Conservation (phyloP, 257 asterid species). For the Knoxia roxburghii region DNA sequence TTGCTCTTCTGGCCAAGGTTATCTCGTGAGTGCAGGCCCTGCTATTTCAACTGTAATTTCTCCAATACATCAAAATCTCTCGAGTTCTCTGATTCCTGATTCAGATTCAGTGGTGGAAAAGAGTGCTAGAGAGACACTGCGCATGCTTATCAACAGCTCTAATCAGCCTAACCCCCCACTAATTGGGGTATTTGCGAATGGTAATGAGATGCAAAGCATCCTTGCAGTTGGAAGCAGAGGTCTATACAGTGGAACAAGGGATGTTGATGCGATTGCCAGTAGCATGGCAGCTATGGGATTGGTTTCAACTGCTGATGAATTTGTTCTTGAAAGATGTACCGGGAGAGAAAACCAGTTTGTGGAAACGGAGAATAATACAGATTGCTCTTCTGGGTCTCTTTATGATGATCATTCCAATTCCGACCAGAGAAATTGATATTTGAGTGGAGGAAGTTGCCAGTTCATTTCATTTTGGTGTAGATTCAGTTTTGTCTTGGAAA, state of each 20-base stretch:
- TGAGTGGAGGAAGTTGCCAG: background rate
- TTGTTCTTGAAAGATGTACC: slow-evolving; percentile 2
- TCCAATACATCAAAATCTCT: slow-evolving; percentile 41
- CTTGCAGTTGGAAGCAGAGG: slow-evolving; percentile 67
- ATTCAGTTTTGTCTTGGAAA: slow-evolving; percentile 21
- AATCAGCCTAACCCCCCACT: slow-evolving; percentile 50
- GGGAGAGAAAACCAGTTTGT: background rate
- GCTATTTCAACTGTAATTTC: slow-evolving; percentile 54
- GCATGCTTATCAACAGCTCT: slow-evolving; percentile 73
- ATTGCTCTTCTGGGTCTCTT: background rate
- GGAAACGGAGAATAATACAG: slow-evolving; percentile 9
- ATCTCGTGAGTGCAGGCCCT: slow-evolving; percentile 78
- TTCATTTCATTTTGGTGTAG: slow-evolving; percentile 19
- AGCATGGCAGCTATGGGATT: slow-evolving; percentile 41
- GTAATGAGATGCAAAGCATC: slow-evolving; percentile 34
- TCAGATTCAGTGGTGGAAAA: slow-evolving; percentile 61
- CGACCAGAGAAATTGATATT: slow-evolving; percentile 9
- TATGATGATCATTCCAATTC: background rate
- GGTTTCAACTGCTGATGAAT: slow-evolving; percentile 35
- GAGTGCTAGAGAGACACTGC: slow-evolving; percentile 86
- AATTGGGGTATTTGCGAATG: slow-evolving; percentile 40
- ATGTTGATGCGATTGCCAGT: slow-evolving; percentile 32
- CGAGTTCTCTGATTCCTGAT: slow-evolving; percentile 49
- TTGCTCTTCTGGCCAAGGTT: slow-evolving; percentile 92
- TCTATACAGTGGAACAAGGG: slow-evolving; percentile 51